phyloP scores from a whole-genome alignment of 1,139 yeast species.

The Yamadazyma spencermartinsiae region DNA sequence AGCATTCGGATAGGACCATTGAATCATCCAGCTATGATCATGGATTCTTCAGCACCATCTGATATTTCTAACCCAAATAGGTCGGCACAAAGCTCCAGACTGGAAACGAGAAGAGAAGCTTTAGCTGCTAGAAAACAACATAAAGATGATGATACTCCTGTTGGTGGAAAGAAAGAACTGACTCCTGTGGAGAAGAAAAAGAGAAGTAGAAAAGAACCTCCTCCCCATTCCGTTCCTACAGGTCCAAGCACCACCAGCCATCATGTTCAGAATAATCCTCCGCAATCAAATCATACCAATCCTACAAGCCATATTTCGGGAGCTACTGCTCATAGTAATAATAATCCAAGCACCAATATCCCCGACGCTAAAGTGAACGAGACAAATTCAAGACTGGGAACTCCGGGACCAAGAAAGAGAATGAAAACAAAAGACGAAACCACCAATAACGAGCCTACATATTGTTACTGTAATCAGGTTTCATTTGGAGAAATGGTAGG shows the following conservation, averaged over 20 bases:
- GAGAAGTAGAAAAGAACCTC: conserved; percentile 19
- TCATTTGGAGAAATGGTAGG: conserved; percentile 99
- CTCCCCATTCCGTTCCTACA: not conserved
- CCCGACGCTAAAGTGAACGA: conserved; percentile 5
- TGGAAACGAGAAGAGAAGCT: conserved; percentile 89
- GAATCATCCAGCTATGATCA: conserved; percentile 87
- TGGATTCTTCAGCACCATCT: conserved; percentile 47
- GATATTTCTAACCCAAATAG: conserved; percentile 37
- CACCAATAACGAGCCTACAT: conserved; percentile 65
- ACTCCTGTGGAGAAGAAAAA: conserved; percentile 27
- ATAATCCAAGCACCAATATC: conserved; percentile 1
- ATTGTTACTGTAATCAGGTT: conserved; percentile 94
- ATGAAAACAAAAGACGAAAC: conserved; percentile 32
- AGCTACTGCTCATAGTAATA: not conserved
- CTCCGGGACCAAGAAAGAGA: conserved; percentile 29
- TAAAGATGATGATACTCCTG: conserved; percentile 33
- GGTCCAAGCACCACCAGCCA: not conserved
- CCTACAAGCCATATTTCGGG: no score
- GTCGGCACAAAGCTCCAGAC: conserved; percentile 67
- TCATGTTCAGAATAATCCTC: conserved; percentile 3
- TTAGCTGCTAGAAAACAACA: conserved; percentile 80
- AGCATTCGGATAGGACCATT: conserved; percentile 66
- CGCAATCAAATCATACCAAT: no score
- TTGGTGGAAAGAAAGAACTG: conserved; percentile 10
- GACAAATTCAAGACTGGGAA: conserved; percentile 19